Conservation (phyloP, 768 basidiomycete species). For the Coprinellus micaceus region DNA sequence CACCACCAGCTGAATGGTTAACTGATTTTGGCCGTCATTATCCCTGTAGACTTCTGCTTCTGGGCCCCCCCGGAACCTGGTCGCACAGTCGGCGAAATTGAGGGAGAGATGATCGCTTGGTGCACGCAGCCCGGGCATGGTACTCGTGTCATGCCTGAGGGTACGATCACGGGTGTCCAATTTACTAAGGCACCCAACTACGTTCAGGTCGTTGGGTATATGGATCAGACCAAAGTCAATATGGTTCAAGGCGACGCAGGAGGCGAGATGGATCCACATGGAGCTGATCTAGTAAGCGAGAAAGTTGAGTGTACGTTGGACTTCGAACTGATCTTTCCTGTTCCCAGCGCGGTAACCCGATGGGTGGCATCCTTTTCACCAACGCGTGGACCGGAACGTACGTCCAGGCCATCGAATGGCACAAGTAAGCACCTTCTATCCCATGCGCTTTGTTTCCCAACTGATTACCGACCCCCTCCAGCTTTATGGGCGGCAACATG, state of each 20-base stretch:
- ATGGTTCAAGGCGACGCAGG: slow-evolving; percentile 49
- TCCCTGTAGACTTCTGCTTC: slow-evolving; percentile 50
- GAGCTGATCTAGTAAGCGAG: slow-evolving; percentile 43
- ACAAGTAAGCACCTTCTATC: slow-evolving; percentile 46
- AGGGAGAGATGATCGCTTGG: slow-evolving; percentile 63
- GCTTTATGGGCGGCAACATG: slow-evolving; percentile 62
- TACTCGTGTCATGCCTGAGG: slow-evolving; percentile 57
- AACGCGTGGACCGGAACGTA: slow-evolving; percentile 45
- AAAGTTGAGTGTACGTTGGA: no score
- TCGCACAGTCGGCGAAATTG: slow-evolving; percentile 51
- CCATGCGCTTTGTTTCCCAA: no score
- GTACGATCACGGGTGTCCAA: slow-evolving; percentile 55
- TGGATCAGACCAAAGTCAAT: slow-evolving; percentile 55
- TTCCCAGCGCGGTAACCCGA: slow-evolving; percentile 71
- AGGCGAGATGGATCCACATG: slow-evolving; percentile 70
- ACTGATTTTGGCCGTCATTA: not conserved
- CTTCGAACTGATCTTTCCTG: not conserved
- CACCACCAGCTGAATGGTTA: slow-evolving; percentile 11
- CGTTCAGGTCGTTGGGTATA: slow-evolving; percentile 51
- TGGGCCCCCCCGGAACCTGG: slow-evolving; percentile 49
- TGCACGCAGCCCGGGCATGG: slow-evolving; percentile 64
- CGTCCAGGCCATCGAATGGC: slow-evolving; percentile 65
- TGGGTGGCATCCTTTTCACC: slow-evolving; percentile 67
- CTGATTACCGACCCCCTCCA: slow-evolving; percentile 18
- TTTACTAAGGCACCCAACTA: slow-evolving; percentile 51